Evolutionary conservation across 2,329 filamentous ascomycete species (phyloP).

Genomic region (Neofusicoccum sp.): DNA sequence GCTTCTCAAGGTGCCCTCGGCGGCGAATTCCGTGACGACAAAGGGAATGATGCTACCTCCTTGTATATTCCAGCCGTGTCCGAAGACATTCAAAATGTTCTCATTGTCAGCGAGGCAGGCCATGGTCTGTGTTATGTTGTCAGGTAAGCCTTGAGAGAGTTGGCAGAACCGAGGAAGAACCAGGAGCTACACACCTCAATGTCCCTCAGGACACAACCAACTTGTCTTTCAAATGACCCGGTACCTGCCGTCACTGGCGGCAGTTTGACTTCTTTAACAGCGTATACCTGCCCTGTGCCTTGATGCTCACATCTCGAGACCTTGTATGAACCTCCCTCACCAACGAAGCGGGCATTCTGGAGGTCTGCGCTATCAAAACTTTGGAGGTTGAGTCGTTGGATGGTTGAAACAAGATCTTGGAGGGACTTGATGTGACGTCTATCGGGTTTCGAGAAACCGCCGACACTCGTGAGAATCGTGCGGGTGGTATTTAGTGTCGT

Average conservation of each 20-base stretch:
- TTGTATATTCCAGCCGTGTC: slow-evolving; percentile 23
- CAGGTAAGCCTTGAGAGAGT: neutral
- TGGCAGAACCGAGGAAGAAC: neutral
- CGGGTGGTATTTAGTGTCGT: neutral
- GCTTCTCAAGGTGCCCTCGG: slow-evolving; percentile 18
- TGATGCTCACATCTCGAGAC: slow-evolving; percentile 1
- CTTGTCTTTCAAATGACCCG: slow-evolving; percentile 12
- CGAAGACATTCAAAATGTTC: slow-evolving; percentile 22
- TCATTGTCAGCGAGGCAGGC: neutral
- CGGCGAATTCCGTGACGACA: slow-evolving; percentile 23
- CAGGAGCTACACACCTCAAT: slow-evolving; percentile 11
- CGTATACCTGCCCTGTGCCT: neutral
- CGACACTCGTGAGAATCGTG: slow-evolving; percentile 19
- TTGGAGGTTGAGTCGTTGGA: slow-evolving; percentile 18
- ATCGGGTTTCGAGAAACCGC: slow-evolving; percentile 16
- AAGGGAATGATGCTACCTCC: slow-evolving; percentile 20
- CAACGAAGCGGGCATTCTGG: neutral
- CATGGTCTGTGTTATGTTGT: slow-evolving; percentile 2
- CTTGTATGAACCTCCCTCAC: slow-evolving; percentile 22
- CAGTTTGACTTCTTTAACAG: slow-evolving; percentile 23
- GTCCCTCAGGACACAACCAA: slow-evolving; percentile 22
- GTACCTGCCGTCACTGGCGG: neutral
- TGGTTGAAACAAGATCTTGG: slow-evolving; percentile 14
- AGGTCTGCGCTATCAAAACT: neutral
- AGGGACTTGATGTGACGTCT: neutral